Evolutionary conservation across 306 rosid genomes (phyloP).

Genomic region (Lathyrus aphaca): DNA sequence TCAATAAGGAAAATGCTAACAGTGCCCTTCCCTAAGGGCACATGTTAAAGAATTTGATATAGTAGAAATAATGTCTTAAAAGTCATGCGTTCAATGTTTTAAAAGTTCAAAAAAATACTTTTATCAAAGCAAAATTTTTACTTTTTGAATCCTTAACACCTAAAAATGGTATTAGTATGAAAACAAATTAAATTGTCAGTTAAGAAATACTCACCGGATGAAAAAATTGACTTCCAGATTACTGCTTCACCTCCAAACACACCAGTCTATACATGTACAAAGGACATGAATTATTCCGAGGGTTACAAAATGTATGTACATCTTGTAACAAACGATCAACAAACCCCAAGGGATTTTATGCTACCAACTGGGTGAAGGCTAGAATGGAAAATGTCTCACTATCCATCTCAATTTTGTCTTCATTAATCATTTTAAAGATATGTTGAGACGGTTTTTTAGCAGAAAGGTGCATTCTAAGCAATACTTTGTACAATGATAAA

Average conservation of each 20-base stretch:
- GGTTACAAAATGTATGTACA: not conserved
- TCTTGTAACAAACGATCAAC: slow-evolving; percentile 18
- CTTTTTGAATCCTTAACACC: too few species aligned
- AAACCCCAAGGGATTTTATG: slow-evolving; percentile 12
- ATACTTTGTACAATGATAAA: slow-evolving; percentile 56
- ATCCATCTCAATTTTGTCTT: slow-evolving; percentile 58
- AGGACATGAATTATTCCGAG: slow-evolving; percentile 17
- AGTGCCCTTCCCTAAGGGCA: too few species aligned
- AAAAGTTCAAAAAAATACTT: too few species aligned
- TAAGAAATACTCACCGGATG: slow-evolving; percentile 7
- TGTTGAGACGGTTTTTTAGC: slow-evolving; percentile 49
- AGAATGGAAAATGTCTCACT: slow-evolving; percentile 56
- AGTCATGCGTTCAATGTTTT: too few species aligned
- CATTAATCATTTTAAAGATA: slow-evolving; percentile 62
- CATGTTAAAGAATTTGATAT: too few species aligned
- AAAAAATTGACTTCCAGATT: slow-evolving; percentile 13
- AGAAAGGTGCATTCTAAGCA: slow-evolving; percentile 61
- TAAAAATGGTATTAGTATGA: not conserved
- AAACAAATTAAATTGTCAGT: not conserved
- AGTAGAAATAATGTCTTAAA: too few species aligned
- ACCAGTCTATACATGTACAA: slow-evolving; percentile 24
- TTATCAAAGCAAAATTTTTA: too few species aligned
- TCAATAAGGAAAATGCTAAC: too few species aligned
- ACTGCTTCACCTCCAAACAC: slow-evolving; percentile 31
- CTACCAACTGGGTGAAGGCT: slow-evolving; percentile 37